Percentiles rank a stretch among this genome's conserved stretches.
Conservation (phyloP, 257 asterid species). For the Thymus quinquecostatus region DNA sequence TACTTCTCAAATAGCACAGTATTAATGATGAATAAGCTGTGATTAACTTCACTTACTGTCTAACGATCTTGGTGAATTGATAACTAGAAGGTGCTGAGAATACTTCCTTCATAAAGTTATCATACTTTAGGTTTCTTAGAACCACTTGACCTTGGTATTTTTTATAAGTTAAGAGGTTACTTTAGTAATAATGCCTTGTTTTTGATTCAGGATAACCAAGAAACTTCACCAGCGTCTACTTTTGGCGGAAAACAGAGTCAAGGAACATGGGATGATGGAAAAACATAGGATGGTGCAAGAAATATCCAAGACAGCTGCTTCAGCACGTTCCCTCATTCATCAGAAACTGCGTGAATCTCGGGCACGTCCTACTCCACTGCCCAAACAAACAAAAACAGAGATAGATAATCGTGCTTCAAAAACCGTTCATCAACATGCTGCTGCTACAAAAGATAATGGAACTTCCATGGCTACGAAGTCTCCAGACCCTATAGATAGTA, state of each 20-base stretch:
- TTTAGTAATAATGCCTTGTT: constrained; percentile 17
- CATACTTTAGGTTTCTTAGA: constrained; percentile 3
- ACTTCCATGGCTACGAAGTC: constrained; percentile 37
- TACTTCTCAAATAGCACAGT: background rate
- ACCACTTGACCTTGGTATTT: constrained; percentile 13
- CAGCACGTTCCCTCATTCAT: constrained; percentile 85
- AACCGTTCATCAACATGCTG: constrained; percentile 24
- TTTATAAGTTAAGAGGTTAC: constrained; percentile 20
- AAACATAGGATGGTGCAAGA: constrained; percentile 64
- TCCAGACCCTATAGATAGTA: constrained; percentile 30
- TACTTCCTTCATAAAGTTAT: constrained; percentile 17
- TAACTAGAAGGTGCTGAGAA: constrained; percentile 12
- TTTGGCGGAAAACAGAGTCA: constrained; percentile 52
- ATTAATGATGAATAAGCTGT: background rate
- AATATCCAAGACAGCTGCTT: constrained; percentile 64
- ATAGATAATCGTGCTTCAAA: constrained; percentile 32
- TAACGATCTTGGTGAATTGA: constrained; percentile 7
- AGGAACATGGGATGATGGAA: constrained; percentile 54
- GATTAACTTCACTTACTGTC: constrained; percentile 20
- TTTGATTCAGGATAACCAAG: constrained; percentile 64
- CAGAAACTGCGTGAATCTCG: constrained; percentile 66
- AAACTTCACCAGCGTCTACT: constrained; percentile 62
- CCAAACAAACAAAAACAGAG: constrained; percentile 41
- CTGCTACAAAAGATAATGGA: constrained; percentile 28
- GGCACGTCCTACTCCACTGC: constrained; percentile 45